Base-by-base conservation (phyloP, 768 basidiomycete species). In the Russula compacta region DNA sequence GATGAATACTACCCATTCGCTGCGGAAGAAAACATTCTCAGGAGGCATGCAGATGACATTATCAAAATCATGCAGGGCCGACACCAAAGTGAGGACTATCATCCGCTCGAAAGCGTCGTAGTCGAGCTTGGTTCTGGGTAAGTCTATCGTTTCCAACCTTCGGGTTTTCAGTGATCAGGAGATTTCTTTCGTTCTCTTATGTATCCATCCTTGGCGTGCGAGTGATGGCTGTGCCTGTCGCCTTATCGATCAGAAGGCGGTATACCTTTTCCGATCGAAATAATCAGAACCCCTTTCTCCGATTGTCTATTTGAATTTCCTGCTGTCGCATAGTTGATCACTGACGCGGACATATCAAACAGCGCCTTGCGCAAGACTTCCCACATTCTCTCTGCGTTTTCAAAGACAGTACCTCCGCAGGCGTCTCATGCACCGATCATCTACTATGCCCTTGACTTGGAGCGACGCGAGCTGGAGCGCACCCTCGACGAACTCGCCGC, bases 71-170 rank as follows among this genome's bases (percentile, higher is more conserved):
- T 93, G 87, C 82, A 89, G 70, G 72, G 74, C 49, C 68, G 75
- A 12, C 71, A 71, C 21, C 64, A 62, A 19, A 53, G 44, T 17
- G 70, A 69, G 0, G 32, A 48, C 35, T 17, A 53, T 2, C 38
- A 47, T 11, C 66, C 72, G 15, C 66, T 69, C 3, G 82, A 80
- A 44, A 80, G 83, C 56, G 79, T 85, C 54, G 78, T 97, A 7
- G 78, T 98, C 44, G 95, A 98, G 70, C 80, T 98, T n/a, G 95
- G 95, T 47, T 91, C 94, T 9, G 95, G 95, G 92, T 94, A 72
- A 79, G 90, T 81, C 29, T 58, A 39, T 11, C 33, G 8, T 21
- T 7, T 4, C 3, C 40, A 8, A 4, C 7, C 42, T 7, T 6
- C 7, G 17, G 17, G 15, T 4, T 35, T 4, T 19, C 35, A 6